Evolutionary conservation across 352 stramenopile genomes (phyloP).

Genomic region (Phytophthora melonis): DNA sequence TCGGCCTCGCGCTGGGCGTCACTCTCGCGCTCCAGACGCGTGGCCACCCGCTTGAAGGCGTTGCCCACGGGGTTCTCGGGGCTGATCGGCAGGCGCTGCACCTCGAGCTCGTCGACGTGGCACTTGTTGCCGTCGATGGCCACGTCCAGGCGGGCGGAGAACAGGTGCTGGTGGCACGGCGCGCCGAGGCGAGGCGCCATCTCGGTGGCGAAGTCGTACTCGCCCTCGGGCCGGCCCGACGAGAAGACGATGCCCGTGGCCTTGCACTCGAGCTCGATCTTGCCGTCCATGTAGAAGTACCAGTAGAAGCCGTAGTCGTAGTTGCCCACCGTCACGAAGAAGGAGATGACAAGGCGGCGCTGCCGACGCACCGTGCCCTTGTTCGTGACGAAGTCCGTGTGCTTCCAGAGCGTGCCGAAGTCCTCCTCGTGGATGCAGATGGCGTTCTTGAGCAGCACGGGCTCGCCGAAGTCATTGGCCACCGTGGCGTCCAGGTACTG

Average conservation of each 20-base stretch:
- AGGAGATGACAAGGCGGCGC: conserved; percentile 79
- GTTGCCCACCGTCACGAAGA: conserved; percentile 87
- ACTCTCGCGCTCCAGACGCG: conserved; percentile 56
- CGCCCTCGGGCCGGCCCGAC: conserved; percentile 60
- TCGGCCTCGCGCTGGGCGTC: conserved; percentile 55
- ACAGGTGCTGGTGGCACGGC: conserved; percentile 82
- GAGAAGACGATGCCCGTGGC: conserved; percentile 81
- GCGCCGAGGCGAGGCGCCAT: conserved; percentile 70
- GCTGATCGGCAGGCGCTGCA: conserved; percentile 50
- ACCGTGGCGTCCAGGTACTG: conserved; percentile 85
- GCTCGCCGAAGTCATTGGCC: conserved; percentile 63
- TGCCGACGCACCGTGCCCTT: conserved; percentile 54
- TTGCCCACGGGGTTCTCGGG: conserved; percentile 69
- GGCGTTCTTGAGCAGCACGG: conserved; percentile 65
- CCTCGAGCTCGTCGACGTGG: conserved; percentile 61
- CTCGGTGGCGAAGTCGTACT: conserved; percentile 55
- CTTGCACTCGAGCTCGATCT: too few relatives aligned
- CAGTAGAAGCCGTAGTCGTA: too few relatives aligned
- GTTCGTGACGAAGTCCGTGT: conserved; percentile 47
- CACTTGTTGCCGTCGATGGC: conserved; percentile 69
- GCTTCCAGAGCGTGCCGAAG: conserved; percentile 80
- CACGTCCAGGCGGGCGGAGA: conserved; percentile 80
- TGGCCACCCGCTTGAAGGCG: conserved; percentile 60
- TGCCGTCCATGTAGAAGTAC: too few relatives aligned
- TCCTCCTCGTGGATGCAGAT: conserved; percentile 91